Base-by-base conservation (phyloP, 257 asterid species). In the Solanum chiquidenum region DNA sequence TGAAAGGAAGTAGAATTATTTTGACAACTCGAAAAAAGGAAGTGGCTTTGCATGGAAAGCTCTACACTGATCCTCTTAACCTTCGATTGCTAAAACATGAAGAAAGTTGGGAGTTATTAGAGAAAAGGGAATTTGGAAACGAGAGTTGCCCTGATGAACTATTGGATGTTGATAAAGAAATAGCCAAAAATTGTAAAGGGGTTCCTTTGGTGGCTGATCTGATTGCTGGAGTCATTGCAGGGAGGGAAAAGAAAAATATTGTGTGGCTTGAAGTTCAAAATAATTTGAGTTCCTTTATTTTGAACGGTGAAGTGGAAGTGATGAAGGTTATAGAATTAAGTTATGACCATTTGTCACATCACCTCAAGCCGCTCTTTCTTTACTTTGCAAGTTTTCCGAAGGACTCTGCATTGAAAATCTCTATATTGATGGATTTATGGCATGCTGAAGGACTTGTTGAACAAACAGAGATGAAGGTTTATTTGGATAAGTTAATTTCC, bases 371-470 rank as follows among this genome's bases (percentile, higher is more conserved):
- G 2, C 88, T 90, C 64, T 90, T 91, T 2, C 86, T 91, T 11
- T 35, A 89, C 8, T 69, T 90, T 44, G 88, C 86, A 73, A 74
- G 79, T 6, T 29, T 29, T 29, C 38, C 18, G 3, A 86, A 86
- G 49, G 72, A 64, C 34, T 1, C 8, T 1, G 4, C 72, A 29
- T 29, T 29, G 31, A 29, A 29, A 29, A 29, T 29, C 31, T 29
- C 31, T 29, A 29, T 29, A 29, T 29, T 29, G 31, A 29, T 29
- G 2, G 31, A 29, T 29, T 29, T 29, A 1, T 91, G 90, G 94
- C 13, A 6, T 6, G 88, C 91, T 0, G 92, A 90, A 87, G 94
- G 93, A 3, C 72, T 88, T 60, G 9, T 90, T 29, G 21, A 37
- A 10, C 23, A 86, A 25, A 88, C 2, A 0, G 68, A 21, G 37